Conservation (phyloP, 495 filamentous ascomycete genomes). For the Neurospora sp. region DNA sequence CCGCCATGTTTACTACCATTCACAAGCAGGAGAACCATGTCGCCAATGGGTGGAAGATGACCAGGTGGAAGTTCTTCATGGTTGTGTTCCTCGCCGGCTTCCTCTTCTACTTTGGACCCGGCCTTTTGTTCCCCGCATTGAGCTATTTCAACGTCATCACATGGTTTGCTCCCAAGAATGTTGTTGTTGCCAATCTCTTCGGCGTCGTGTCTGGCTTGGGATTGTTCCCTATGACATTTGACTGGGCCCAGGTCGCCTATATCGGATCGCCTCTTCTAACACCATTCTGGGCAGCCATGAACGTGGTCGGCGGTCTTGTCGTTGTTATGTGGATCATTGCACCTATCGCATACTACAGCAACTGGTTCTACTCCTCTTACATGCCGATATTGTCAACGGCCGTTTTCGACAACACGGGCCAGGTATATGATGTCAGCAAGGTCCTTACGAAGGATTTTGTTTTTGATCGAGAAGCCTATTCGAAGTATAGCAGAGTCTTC, state of each 20-base stretch:
- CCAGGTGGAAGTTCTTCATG: conserved; percentile 75
- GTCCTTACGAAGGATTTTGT: conserved; percentile 63
- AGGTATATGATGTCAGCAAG: conserved; percentile 62
- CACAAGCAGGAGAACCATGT: conserved; percentile 72
- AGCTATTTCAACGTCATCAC: conserved; percentile 87
- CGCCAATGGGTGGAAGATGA: conserved; percentile 78
- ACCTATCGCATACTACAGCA: conserved; percentile 71
- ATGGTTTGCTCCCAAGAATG: conserved; percentile 77
- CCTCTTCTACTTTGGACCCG: conserved; percentile 77
- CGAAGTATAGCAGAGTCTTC: conserved; percentile 69
- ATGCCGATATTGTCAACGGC: conserved; percentile 68
- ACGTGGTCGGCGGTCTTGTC: conserved; percentile 75
- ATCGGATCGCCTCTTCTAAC: conserved; percentile 80
- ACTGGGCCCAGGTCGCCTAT: conserved; percentile 89
- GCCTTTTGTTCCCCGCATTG: conserved; percentile 73
- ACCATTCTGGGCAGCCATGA: conserved; percentile 86
- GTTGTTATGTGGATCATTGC: conserved; percentile 86
- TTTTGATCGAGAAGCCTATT: conserved; percentile 61
- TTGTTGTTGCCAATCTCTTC: conserved; percentile 71
- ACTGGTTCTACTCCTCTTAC: conserved; percentile 65
- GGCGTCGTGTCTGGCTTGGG: conserved; percentile 78
- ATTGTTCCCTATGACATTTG: conserved; percentile 80
- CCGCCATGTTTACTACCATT: conserved; percentile 75
- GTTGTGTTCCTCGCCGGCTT: conserved; percentile 54
- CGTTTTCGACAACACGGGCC: conserved; percentile 75